phyloP scores from a whole-genome alignment of 768 basidiomycete genomes.

The Termitomyces heimii region DNA sequence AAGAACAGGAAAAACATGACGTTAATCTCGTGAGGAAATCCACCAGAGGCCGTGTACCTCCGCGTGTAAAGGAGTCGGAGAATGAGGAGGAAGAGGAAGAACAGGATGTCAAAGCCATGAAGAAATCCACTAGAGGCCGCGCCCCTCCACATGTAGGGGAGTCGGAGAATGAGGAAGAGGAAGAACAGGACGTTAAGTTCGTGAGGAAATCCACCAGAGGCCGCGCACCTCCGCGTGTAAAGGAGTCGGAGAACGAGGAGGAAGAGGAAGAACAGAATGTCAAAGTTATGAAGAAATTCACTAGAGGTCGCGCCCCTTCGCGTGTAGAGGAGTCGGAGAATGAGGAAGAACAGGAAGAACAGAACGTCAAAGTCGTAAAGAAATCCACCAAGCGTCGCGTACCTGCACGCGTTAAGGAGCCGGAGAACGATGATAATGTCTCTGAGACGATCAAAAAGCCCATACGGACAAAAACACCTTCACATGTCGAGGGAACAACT shows the following conservation, averaged over 20 bases:
- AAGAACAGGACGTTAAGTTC: background rate
- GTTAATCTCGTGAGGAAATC: conserved; percentile 2
- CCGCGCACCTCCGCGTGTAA: background rate
- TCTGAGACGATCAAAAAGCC: conserved; percentile 10
- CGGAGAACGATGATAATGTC: conserved; percentile 3
- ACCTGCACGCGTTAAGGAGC: background rate
- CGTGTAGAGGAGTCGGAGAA: conserved; percentile 3
- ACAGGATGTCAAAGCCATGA: conserved; percentile 5
- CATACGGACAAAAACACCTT: conserved; percentile 6
- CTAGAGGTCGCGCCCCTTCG: conserved; percentile 1
- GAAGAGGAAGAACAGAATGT: conserved; percentile 7
- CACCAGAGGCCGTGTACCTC: background rate
- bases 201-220: conserved; percentile 5
- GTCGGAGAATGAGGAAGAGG: conserved; percentile 1
- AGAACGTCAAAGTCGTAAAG: conserved; percentile 1
- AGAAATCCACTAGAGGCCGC: conserved; percentile 8
- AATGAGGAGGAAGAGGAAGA: conserved; percentile 5
- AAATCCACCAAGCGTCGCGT: conserved; percentile 4
- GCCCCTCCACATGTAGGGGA: background rate
- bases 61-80: background rate
- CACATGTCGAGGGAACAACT: background rate
- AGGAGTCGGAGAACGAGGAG: background rate
- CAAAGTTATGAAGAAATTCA: conserved; percentile 7
- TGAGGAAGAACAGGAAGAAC: background rate
- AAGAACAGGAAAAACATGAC: background rate